phyloP scores from a whole-genome alignment of 495 filamentous ascomycete species.

The Staphylotrichum longicolle region DNA sequence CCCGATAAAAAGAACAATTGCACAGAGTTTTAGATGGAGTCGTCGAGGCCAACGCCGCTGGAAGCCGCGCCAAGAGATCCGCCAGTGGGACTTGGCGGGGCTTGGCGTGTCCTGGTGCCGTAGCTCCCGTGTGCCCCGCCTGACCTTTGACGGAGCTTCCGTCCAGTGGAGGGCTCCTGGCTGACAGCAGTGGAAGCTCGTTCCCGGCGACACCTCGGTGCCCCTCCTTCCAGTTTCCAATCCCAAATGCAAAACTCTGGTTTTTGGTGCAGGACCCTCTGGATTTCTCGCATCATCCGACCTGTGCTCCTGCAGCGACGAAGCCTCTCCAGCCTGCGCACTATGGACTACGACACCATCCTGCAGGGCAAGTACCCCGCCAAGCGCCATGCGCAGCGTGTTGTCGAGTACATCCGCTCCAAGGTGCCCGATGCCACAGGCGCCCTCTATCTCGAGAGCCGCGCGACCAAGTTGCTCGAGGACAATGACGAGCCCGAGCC shows the following conservation, averaged over 20 bases:
- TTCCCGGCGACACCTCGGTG: neutral
- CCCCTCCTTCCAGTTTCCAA: neutral
- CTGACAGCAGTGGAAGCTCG: constrained; percentile 1
- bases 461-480: constrained; percentile 71
- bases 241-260: constrained; percentile 10
- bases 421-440: constrained; percentile 59
- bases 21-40: neutral
- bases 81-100: neutral
- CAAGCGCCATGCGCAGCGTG: constrained; percentile 78
- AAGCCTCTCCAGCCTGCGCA: constrained; percentile 2
- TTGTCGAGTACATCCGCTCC: constrained; percentile 69
- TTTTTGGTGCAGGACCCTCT: neutral
- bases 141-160: neutral
- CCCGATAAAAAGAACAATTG: too few relatives aligned
- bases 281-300: neutral
- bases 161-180: neutral
- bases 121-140: neutral
- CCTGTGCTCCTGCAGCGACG: constrained; percentile 1
- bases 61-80: constrained; percentile 3
- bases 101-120: neutral
- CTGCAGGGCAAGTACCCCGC: constrained; percentile 85
- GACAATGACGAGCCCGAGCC: constrained; percentile 77
- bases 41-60: neutral
- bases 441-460: constrained; percentile 82
- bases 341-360: constrained; percentile 40